Evolutionary conservation across 805 yeast species (phyloP).

Genomic region (Candida cerambycidarum): DNA sequence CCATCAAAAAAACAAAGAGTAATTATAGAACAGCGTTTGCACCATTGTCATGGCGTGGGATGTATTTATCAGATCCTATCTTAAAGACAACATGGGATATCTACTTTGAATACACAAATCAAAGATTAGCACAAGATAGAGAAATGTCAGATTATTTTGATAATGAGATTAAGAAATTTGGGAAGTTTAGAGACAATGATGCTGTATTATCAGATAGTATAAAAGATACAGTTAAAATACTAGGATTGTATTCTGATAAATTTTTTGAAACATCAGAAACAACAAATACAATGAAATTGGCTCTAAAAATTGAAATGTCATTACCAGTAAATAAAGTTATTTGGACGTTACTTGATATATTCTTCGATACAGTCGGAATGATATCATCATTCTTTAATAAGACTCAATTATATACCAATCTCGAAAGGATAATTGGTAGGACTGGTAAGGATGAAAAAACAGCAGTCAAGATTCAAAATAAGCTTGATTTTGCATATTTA

Average conservation of each 20-base stretch:
- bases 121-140: background rate
- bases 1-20: constrained; percentile 36
- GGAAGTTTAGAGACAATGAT: background rate
- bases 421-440: constrained; percentile 33
- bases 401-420: constrained; percentile 26
- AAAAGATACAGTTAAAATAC: constrained; percentile 24
- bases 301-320: constrained; percentile 38
- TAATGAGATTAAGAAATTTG: constrained; percentile 2
- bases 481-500: constrained; percentile 38
- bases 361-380: constrained; percentile 43
- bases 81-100: constrained; percentile 9
- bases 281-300: constrained; percentile 33
- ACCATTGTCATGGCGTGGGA: constrained; percentile 49
- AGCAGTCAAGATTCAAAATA: constrained; percentile 28
- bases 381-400: constrained; percentile 47
- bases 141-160: background rate
- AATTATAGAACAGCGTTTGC: constrained; percentile 46
- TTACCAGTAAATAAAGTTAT: constrained; percentile 56
- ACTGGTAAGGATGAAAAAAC: constrained; percentile 22
- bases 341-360: constrained; percentile 56
- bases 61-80: constrained; percentile 46
- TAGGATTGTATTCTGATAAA: constrained; percentile 23
- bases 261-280: constrained; percentile 26
- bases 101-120: background rate
- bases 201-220: background rate